Conservation (phyloP, 805 yeast species). For the Saccharomycopsis fermentans region DNA sequence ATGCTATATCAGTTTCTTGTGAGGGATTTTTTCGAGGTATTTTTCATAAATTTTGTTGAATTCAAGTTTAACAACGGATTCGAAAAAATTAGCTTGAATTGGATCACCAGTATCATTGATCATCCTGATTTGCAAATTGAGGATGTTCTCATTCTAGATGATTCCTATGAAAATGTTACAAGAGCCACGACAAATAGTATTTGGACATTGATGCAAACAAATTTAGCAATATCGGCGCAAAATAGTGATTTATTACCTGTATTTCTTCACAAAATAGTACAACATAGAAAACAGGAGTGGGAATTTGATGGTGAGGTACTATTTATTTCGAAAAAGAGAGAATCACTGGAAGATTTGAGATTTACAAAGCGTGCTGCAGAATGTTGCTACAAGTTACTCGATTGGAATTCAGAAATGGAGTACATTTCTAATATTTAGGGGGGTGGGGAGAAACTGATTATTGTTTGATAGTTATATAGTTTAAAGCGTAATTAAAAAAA, state of each 20-base stretch:
- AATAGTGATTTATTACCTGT: background rate
- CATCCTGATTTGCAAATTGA: background rate
- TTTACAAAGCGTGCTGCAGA: background rate
- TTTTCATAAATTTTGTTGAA: conserved; percentile 21
- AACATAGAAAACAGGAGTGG: background rate
- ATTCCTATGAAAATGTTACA: background rate
- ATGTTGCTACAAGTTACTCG: background rate
- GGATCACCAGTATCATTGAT: background rate
- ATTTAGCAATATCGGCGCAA: background rate
- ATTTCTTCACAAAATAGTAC: background rate
- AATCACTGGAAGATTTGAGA: background rate
- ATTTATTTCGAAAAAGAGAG: background rate
- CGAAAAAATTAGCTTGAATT: background rate
- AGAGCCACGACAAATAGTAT: background rate
- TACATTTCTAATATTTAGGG: background rate
- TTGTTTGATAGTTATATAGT: no score
- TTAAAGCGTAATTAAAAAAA: no score
- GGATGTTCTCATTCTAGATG: background rate
- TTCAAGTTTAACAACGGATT: background rate
- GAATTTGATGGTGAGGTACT: background rate
- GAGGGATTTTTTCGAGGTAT: conserved; percentile 44
- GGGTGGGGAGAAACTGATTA: no score
- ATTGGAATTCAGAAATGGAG: background rate
- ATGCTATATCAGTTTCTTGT: conserved; percentile 52
- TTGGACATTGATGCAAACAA: background rate